These are phyloP conservation scores for Clarireedia paspali DNA, from an alignment of 2,329 filamentous ascomycete species.

Conservation along the genomic window DNA sequence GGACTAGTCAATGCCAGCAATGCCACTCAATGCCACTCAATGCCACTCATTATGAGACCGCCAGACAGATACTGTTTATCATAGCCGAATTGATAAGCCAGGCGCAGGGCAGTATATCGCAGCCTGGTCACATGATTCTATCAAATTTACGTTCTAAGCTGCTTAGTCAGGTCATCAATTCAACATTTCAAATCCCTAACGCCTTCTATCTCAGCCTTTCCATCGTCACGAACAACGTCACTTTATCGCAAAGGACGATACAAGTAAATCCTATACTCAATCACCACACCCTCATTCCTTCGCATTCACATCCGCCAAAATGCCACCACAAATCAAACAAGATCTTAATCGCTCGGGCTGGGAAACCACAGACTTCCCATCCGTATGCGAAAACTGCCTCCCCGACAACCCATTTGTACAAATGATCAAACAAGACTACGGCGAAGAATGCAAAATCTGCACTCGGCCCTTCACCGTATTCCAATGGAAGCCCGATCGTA, in stretches of 20 bases:
- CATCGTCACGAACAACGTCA: background rate
- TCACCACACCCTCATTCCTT: background rate
- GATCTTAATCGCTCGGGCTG: conserved; percentile 92
- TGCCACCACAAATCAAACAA: conserved; percentile 92
- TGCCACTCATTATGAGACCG: too few species aligned
- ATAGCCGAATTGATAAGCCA: too few species aligned
- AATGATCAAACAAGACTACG: conserved; percentile 97
- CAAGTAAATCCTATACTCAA: background rate
- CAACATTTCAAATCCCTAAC: background rate
- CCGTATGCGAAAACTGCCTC: conserved; percentile 84
- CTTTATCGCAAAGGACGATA: background rate
- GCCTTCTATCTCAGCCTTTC: background rate
- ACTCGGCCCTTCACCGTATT: conserved; percentile 95
- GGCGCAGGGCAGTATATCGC: background rate
- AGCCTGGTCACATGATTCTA: background rate
- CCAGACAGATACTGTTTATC: too few species aligned
- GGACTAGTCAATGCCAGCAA: too few species aligned
- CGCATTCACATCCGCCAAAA: conserved; percentile 31
- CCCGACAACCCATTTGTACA: conserved; percentile 97
- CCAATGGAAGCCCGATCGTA: conserved; percentile 87
- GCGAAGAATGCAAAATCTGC: conserved; percentile 61
- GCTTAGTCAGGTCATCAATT: background rate
- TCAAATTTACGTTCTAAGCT: background rate
- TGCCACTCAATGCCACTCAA: too few species aligned
- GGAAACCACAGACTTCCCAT: conserved; percentile 89